These are phyloP conservation scores for Termitomyces sp. DNA, from an alignment of 768 basidiomycete genomes.

Conservation along the genomic window DNA sequence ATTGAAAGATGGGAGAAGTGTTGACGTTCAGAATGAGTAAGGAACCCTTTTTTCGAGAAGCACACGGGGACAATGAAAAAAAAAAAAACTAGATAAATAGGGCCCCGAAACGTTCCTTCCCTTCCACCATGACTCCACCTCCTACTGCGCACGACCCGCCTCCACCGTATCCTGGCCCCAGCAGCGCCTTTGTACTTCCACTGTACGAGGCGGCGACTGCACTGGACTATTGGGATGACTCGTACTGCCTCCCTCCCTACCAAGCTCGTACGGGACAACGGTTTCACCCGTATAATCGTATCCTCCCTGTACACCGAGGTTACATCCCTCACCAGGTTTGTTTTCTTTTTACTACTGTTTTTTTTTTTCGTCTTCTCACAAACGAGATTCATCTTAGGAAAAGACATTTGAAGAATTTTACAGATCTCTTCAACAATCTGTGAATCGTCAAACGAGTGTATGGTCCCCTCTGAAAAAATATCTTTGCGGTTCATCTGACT, in stretches of 20 bases:
- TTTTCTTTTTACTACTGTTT: background rate
- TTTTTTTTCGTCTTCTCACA: background rate
- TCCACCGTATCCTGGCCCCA: background rate
- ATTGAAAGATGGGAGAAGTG: background rate
- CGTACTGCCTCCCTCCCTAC: conserved; percentile 11
- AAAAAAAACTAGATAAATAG: background rate
- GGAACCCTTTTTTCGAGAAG: conserved; percentile 3
- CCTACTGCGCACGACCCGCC: background rate
- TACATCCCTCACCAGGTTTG: conserved; percentile 1
- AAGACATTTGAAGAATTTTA: background rate
- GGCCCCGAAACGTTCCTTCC: background rate
- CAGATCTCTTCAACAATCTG: background rate
- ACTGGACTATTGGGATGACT: conserved; percentile 5
- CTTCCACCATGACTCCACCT: background rate
- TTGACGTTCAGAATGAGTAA: background rate
- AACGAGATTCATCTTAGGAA: background rate
- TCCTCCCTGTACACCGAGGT: background rate
- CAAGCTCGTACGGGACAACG: conserved; percentile 5
- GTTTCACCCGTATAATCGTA: conserved; percentile 9
- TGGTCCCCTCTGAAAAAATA: background rate
- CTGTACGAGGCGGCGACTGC: conserved; percentile 5
- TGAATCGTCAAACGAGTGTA: background rate
- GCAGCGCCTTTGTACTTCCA: background rate
- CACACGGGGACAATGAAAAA: background rate
- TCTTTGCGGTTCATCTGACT: background rate